phyloP scores from a whole-genome alignment of 2,329 filamentous ascomycete genomes.

The Truncatella angustata region DNA sequence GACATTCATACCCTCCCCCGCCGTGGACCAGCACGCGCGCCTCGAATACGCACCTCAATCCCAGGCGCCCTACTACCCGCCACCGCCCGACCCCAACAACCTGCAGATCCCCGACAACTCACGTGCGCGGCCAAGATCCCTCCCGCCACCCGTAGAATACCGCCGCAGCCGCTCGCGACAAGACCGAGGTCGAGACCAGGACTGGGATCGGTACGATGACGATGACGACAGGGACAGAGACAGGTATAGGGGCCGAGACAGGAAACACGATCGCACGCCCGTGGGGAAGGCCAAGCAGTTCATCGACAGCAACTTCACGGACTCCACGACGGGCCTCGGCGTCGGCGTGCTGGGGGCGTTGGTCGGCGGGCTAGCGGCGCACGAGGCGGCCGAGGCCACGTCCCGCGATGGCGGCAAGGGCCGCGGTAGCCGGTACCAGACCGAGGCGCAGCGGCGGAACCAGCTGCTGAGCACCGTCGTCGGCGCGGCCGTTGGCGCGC shows the following conservation, averaged over 20 bases:
- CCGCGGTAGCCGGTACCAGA: constrained; percentile 20
- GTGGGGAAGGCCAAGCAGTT: constrained; percentile 38
- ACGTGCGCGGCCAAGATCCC: constrained; percentile 24
- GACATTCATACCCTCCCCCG: not conserved
- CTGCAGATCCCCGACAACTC: constrained; percentile 24
- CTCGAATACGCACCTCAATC: constrained; percentile 43
- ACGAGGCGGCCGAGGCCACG: constrained; percentile 44
- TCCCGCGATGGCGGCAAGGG: constrained; percentile 28
- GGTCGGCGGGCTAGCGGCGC: constrained; percentile 52
- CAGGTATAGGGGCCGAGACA: no score
- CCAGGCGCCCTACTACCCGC: constrained; percentile 31
- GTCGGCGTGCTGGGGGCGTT: constrained; percentile 52
- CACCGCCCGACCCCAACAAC: constrained; percentile 14
- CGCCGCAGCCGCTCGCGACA: constrained; percentile 8
- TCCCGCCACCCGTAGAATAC: constrained; percentile 21
- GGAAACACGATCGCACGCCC: constrained; percentile 27
- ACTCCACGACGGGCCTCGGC: constrained; percentile 47
- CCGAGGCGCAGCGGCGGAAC: constrained; percentile 30
- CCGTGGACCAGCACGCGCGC: not conserved
- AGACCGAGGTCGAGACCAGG: constrained; percentile 15
- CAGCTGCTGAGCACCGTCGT: constrained; percentile 48
- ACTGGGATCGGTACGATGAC: constrained; percentile 22
- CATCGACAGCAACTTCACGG: constrained; percentile 46
- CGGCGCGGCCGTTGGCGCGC: constrained; percentile 53
- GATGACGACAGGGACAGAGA: not conserved